Evolutionary conservation across 202 grass and related monocot genomes (phyloP).

Genomic region (Cymbopogon flexuosus): DNA sequence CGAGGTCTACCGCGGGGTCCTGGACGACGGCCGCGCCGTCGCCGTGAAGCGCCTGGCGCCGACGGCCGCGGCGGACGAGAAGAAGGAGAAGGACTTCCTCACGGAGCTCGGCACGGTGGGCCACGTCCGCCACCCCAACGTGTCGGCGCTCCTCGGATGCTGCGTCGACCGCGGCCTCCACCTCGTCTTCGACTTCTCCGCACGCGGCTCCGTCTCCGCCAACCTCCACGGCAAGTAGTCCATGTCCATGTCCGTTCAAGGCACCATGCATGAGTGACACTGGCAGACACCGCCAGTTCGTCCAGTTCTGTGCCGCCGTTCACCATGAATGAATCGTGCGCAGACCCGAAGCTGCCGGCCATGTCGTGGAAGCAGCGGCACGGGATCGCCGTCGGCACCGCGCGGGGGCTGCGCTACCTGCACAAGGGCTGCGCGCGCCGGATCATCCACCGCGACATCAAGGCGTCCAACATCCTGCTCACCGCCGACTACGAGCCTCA

Average conservation of each 20-base stretch:
- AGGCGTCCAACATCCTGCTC: constrained; percentile 92
- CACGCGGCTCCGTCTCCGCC: constrained; percentile 79
- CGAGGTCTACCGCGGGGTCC: constrained; percentile 76
- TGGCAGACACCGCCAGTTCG: too few species aligned
- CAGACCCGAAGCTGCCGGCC: constrained; percentile 60
- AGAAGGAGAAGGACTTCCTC: constrained; percentile 89
- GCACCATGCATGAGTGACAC: too few species aligned
- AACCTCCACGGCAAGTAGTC: constrained; percentile 66
- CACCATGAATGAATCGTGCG: not conserved
- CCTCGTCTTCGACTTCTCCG: constrained; percentile 81
- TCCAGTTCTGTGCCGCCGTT: not conserved
- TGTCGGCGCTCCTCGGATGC: constrained; percentile 72
- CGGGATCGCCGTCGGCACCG: constrained; percentile 65
- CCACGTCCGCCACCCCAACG: constrained; percentile 80
- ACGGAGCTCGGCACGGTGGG: constrained; percentile 84
- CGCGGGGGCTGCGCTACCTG: constrained; percentile 71
- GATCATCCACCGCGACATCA: constrained; percentile 99
- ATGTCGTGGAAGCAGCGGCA: constrained; percentile 70
- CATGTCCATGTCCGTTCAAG: too few species aligned
- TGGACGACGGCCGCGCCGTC: constrained; percentile 48
- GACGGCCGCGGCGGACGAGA: constrained; percentile 53
- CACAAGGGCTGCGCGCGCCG: constrained; percentile 81
- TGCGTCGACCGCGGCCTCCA: constrained; percentile 84
- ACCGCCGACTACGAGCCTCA: constrained; percentile 66
- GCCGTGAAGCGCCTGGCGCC: constrained; percentile 75